These are phyloP conservation scores for Pseudophaeomoniella oleicola DNA, from an alignment of 2,329 filamentous ascomycete species.

Conservation along the genomic window DNA sequence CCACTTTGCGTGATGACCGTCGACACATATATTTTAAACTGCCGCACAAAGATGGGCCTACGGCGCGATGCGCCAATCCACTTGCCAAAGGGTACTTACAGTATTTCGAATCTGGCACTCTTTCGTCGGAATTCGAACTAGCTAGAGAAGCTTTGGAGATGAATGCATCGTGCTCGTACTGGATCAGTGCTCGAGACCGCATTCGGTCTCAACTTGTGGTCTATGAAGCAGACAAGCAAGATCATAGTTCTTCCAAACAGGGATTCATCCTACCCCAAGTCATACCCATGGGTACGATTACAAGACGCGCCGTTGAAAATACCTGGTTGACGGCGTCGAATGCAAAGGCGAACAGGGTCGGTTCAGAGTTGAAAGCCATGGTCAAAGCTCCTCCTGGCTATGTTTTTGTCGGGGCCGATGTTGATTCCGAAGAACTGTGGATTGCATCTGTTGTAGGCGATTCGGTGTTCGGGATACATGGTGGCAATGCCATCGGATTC, in stretches of 20 bases:
- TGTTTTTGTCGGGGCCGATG: constrained; percentile 88
- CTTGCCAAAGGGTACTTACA: constrained; percentile 80
- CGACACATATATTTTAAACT: constrained; percentile 71
- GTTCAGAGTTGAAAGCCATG: constrained; percentile 95
- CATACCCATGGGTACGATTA: constrained; percentile 97
- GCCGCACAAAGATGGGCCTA: constrained; percentile 87
- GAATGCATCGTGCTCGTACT: constrained; percentile 98
- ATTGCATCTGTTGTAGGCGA: constrained; percentile 93
- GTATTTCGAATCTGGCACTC: constrained; percentile 79
- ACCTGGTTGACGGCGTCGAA: constrained; percentile 98
- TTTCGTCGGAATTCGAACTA: constrained; percentile 77
- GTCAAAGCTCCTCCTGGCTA: constrained; percentile 82
- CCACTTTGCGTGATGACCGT: constrained; percentile 49
- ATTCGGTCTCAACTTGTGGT: constrained; percentile 95
- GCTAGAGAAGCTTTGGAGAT: constrained; percentile 93
- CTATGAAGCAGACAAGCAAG: constrained; percentile 50
- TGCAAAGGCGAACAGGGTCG: constrained; percentile 88
- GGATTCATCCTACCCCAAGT: constrained; percentile 91
- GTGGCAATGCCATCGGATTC: constrained; percentile 93
- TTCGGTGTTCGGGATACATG: constrained; percentile 85
- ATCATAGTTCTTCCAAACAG: constrained; percentile 20
- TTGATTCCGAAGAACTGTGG: constrained; percentile 95
- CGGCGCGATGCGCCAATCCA: constrained; percentile 69
- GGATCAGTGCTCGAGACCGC: constrained; percentile 88
- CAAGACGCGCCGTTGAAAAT: constrained; percentile 84